Evolutionary conservation across 768 basidiomycete genomes (phyloP).

Genomic region (Suillus tomentosus): DNA sequence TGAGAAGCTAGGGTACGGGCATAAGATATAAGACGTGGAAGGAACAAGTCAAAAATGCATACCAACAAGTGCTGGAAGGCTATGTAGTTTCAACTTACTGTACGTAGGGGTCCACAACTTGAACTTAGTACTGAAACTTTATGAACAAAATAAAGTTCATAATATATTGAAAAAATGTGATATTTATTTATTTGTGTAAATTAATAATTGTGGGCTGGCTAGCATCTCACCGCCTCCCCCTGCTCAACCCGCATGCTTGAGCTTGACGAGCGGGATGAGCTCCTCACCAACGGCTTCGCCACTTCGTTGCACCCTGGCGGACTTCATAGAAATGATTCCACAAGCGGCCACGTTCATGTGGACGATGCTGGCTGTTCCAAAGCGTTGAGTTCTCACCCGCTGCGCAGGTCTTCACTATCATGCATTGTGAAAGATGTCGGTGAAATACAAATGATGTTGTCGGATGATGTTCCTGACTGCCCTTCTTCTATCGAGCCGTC

Average conservation of each 20-base stretch:
- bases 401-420: slow-evolving; percentile 2
- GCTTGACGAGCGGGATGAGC: slow-evolving; percentile 25
- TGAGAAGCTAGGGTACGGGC: background rate
- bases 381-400: background rate
- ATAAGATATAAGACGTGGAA: background rate
- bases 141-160: background rate
- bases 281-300: slow-evolving; percentile 22
- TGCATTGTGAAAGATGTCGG: background rate
- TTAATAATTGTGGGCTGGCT: slow-evolving; percentile 1
- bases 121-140: background rate
- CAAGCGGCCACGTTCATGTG: background rate
- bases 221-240: slow-evolving; percentile 10
- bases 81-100: background rate
- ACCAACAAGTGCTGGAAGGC: background rate
- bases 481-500: background rate
- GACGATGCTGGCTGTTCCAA: background rate
- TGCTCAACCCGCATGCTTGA: slow-evolving; percentile 25
- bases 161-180: background rate
- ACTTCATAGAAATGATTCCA: background rate
- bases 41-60: background rate
- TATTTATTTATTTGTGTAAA: background rate
- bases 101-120: background rate
- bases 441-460: too few relatives aligned
- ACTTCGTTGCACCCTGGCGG: background rate
- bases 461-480: background rate